Conservation (phyloP, 2,329 filamentous ascomycete genomes). For the Esteya vermicola region DNA sequence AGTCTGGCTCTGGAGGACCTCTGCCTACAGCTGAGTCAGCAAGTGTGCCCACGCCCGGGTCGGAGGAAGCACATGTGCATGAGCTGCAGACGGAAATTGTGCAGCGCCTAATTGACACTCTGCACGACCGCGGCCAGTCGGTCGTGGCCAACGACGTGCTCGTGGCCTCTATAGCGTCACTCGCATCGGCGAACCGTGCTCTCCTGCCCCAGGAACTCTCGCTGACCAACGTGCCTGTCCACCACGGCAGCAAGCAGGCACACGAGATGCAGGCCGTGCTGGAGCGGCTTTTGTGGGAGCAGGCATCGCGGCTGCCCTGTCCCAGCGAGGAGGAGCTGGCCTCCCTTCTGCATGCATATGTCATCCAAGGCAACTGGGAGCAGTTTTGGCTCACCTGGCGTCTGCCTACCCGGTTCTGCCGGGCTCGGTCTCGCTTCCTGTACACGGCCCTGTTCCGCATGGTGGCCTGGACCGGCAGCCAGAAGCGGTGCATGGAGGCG, state of each 20-base stretch:
- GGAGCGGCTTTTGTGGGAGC: slow-evolving; percentile 26
- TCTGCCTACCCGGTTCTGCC: slow-evolving; percentile 33
- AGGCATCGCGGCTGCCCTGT: slow-evolving; percentile 19
- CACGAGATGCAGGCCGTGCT: slow-evolving; percentile 26
- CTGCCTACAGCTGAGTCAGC: no score
- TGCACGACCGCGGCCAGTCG: slow-evolving; percentile 28
- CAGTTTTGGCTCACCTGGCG: slow-evolving; percentile 49
- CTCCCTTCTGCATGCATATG: slow-evolving; percentile 31
- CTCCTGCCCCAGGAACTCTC: no score
- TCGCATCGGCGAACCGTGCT: slow-evolving; percentile 16
- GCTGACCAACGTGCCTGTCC: no score
- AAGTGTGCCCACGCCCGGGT: no score
- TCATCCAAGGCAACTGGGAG: slow-evolving; percentile 32
- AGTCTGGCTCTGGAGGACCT: no score
- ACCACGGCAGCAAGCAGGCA: not conserved
- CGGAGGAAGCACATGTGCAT: no score
- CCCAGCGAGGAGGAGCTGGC: slow-evolving; percentile 22
- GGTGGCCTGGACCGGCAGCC: slow-evolving; percentile 29
- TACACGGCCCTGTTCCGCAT: slow-evolving; percentile 39
- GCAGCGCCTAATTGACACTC: slow-evolving; percentile 27
- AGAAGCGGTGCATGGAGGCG: slow-evolving; percentile 28
- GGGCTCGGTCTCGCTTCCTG: slow-evolving; percentile 32
- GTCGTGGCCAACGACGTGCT: slow-evolving; percentile 33
- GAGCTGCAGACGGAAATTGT: slow-evolving; percentile 25
- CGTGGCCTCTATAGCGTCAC: slow-evolving; percentile 29